phyloP scores from a whole-genome alignment of 2,329 filamentous ascomycete species.

The Pseudocercospora macadamiae region DNA sequence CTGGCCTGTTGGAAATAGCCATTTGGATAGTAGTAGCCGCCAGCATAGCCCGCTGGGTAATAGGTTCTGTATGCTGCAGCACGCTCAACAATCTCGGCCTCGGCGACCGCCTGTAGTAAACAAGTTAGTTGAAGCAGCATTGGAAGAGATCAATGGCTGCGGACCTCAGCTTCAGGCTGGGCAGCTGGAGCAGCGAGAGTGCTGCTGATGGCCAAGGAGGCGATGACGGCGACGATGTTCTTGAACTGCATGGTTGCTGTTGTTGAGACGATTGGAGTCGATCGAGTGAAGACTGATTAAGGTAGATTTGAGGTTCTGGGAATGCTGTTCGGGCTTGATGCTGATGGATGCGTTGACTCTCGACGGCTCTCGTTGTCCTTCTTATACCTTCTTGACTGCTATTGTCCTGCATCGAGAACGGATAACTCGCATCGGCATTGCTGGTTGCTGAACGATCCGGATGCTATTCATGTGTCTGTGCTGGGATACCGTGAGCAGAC shows the following conservation, averaged over 20 bases:
- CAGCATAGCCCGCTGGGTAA: not conserved
- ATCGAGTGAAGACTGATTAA: too few species aligned
- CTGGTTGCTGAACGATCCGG: not conserved
- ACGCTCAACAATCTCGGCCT: not conserved
- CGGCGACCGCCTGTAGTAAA: not conserved
- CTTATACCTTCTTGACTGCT: not conserved
- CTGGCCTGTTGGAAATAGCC: not conserved
- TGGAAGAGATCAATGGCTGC: not conserved
- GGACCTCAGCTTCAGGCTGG: not conserved
- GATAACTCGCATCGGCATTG: not conserved
- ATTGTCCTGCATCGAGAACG: not conserved
- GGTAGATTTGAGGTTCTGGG: not conserved
- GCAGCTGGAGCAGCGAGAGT: constrained; percentile 9
- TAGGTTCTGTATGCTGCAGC: not conserved
- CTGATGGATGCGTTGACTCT: not conserved
- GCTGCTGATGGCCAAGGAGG: constrained; percentile 11
- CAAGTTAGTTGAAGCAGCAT: not conserved
- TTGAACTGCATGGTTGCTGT: constrained; percentile 14
- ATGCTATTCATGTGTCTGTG: not conserved
- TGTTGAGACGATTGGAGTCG: not conserved
- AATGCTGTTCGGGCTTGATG: not conserved
- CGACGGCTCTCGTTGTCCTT: not conserved
- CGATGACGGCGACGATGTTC: constrained; percentile 11
- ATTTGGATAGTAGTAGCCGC: not conserved
- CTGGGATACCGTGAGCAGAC: not conserved